These are phyloP conservation scores for Dichomitus squalens DNA, from an alignment of 1,284 basidiomycete genomes.

Conservation along the genomic window DNA sequence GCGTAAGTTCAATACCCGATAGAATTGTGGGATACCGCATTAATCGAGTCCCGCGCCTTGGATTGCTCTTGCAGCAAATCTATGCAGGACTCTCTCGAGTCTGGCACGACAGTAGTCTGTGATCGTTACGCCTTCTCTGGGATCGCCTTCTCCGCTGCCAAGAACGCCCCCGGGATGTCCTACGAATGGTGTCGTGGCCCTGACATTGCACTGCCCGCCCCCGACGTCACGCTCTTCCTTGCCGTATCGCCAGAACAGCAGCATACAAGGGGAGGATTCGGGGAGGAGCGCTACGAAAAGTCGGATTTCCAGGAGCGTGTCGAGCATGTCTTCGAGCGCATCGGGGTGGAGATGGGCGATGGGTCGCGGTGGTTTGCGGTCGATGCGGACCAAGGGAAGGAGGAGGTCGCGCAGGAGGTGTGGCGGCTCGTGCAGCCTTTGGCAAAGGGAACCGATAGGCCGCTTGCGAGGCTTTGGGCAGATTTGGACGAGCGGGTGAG, in stretches of 20 bases:
- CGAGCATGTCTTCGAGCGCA: conserved; percentile 60
- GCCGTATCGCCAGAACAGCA: conserved; percentile 79
- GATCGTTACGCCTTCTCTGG: conserved; percentile 98
- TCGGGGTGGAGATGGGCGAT: conserved; percentile 56
- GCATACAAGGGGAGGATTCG: conserved; percentile 81
- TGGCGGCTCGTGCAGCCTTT: conserved; percentile 54
- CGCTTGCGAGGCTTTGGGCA: conserved; percentile 49
- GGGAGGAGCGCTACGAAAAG: conserved; percentile 88
- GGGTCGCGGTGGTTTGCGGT: conserved; percentile 59
- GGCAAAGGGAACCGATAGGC: conserved; percentile 37
- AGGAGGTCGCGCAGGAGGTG: conserved; percentile 60
- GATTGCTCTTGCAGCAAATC: conserved; percentile 54
- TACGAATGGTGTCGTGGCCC: conserved; percentile 85
- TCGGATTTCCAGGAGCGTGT: conserved; percentile 77
- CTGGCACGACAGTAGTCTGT: conserved; percentile 80
- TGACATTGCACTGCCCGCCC: conserved; percentile 85
- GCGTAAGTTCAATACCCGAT: conserved; percentile 56
- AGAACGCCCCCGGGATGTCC: conserved; percentile 51
- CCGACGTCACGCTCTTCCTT: conserved; percentile 89
- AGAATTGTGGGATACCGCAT: not conserved
- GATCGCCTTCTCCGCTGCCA: conserved; percentile 91
- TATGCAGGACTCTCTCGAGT: conserved; percentile 62
- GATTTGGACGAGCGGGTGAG: conserved; percentile 25
- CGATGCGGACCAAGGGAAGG: conserved; percentile 62
- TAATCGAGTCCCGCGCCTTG: too few relatives aligned